Base-by-base conservation (phyloP, 805 yeast genomes). In the Schizosaccharomyces lindneri region DNA sequence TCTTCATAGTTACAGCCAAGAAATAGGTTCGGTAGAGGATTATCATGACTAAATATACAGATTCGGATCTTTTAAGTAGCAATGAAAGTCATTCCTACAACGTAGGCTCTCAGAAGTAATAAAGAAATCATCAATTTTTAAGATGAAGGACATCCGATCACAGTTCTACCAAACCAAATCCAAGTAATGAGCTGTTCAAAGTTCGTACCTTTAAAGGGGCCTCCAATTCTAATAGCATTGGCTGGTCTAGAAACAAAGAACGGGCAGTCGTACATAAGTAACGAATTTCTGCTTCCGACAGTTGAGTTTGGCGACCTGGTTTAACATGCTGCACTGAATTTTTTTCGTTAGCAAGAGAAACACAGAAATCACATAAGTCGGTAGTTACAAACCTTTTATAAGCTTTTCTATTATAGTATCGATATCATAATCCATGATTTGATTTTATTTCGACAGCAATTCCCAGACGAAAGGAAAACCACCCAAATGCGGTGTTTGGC, bases 201-300 rank as follows among this genome's bases (percentile, higher is more conserved):
- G 11, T 11, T 46, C 85, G 76, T 68, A 82, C 82, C 74, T 88
- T 89, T 70, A 90, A 93, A 63, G 98, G 98, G 21, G 98, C 97
- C 74, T 93, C 97, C 67, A 90, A 79, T 73, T 90, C 98, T 69
- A 90, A 77, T 67, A 90, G 76, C 67, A 93, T 93, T 61, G 98
- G 98, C 75, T 90, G 98, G 73, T 87, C 95, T 71, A 90, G 90
- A 74, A 90, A 90, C 70, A 90, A 90, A 72, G 94, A 97, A 74
- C 98, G 83, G 41, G 98, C 97, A 73, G 88, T 90, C 65, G 97
- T 88, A 78, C 98, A 90, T 65, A 90, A 82, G 74, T 81, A 90
- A 70, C 95, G 83, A 73, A 90, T 93, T 76, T 93, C 97, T 72
- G 81, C 86, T 74, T 90, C 98, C 68, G 84, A 86, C 64, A 90